Evolutionary conservation across 2,329 filamentous ascomycete species (phyloP).

Genomic region (Amauroascus verrucosus): DNA sequence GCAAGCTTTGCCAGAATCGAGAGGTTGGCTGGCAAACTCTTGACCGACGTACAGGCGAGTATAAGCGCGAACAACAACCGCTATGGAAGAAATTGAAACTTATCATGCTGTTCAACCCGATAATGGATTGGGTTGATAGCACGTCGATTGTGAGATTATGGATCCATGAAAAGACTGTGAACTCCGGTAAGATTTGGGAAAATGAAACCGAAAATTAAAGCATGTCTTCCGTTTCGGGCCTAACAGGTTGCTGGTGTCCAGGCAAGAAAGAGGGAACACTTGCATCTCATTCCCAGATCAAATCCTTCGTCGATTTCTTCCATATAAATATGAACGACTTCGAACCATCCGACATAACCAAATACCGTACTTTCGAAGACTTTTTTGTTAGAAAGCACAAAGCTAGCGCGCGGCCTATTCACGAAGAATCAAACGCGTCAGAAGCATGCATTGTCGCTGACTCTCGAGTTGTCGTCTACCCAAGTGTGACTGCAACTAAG

Average conservation of each 20-base stretch:
- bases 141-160: conserved; percentile 31
- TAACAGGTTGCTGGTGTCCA: background rate
- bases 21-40: conserved; percentile 12
- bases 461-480: conserved; percentile 31
- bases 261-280: conserved; percentile 23
- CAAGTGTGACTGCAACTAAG: conserved; percentile 26
- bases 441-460: conserved; percentile 29
- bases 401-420: conserved; percentile 25
- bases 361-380: conserved; percentile 31
- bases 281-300: conserved; percentile 28
- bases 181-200: conserved; percentile 22
- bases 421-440: conserved; percentile 20
- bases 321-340: conserved; percentile 33
- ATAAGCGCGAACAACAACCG: conserved; percentile 32
- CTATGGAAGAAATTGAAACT: conserved; percentile 36
- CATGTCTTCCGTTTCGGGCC: background rate
- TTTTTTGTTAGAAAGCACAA: conserved; percentile 33
- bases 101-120: conserved; percentile 34
- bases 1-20: conserved; percentile 9
- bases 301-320: conserved; percentile 30
- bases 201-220: background rate
- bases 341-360: conserved; percentile 26
- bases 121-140: conserved; percentile 34
- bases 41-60: conserved; percentile 8
- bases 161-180: conserved; percentile 29